Evolutionary conservation across 1,284 basidiomycete species (phyloP), one percentile per base, ranked within the genome.

Genomic region (Cutaneotrichosporon mucoides): DNA sequence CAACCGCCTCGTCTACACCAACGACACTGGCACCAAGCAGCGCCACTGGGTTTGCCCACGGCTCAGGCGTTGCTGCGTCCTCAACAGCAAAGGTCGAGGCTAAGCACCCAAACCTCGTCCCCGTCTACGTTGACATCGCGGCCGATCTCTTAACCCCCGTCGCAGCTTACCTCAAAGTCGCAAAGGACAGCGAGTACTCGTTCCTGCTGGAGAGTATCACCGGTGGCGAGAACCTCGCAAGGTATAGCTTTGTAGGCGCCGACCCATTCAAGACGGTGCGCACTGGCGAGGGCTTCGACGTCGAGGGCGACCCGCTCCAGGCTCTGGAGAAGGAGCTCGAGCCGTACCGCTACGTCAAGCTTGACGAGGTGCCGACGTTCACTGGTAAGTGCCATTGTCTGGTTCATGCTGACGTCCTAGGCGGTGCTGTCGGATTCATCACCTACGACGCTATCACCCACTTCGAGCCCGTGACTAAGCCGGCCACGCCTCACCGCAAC

Each of bases 191-290:
- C 4, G 88, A 88, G 73, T 89, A 95, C 80, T 92, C 89, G 73
- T 98, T 96, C 76, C 79, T 98, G 46, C 82, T 98, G 43, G 93
- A 98, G 78, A 93, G 90, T 55, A 89, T 99, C 47, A 83, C 91
- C 24, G 89, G 86, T 35, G 95, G 94, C 52, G 92, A 97, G 80
- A 92, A 86, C 75, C 81, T 96, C 55, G 92, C 90, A 42, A 84
- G 96, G 60, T 99, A 96, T 78, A 93, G 90, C 72, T 99, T 98
- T 80, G 88, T 99, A 61, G 96, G 96, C 55, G 86, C 92, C 92
- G 94, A 96, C 79, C 95, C 95, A 12, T 84, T 93, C 75, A 96
- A 94, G 79, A 85, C 94, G 53, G 83, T 98, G 64, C 89, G 89
- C 66, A 90, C 90, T 4, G 96, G 96, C 1, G 88, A 90, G 33